phyloP scores from a whole-genome alignment of 805 yeast genomes.

The Yamadazyma nakazawae region DNA sequence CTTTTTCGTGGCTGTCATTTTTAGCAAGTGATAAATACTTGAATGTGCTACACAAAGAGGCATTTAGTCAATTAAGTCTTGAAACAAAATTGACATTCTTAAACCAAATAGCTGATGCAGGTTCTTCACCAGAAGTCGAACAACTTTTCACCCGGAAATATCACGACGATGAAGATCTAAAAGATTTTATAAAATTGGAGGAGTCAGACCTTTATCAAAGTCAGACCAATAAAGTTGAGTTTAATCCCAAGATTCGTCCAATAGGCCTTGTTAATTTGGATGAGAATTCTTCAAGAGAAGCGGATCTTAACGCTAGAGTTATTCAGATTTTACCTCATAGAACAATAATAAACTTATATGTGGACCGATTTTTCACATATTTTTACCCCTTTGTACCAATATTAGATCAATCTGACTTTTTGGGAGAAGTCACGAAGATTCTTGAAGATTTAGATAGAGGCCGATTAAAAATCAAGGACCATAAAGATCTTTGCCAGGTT shows the following conservation, averaged over 20 bases:
- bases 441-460: neutral
- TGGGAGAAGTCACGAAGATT: conserved; percentile 6
- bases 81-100: conserved; percentile 10
- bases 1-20: conserved; percentile 11
- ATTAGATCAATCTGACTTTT: conserved; percentile 38
- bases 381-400: conserved; percentile 49
- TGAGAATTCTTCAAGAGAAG: neutral
- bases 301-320: neutral
- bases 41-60: conserved; percentile 1
- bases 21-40: conserved; percentile 5
- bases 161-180: conserved; percentile 13
- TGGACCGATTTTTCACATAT: conserved; percentile 32
- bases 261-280: neutral
- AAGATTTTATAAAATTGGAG: conserved; percentile 7
- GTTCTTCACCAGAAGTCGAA: conserved; percentile 5
- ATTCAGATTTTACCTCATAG: conserved; percentile 8
- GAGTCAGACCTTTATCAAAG: neutral
- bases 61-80: conserved; percentile 7
- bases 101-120: conserved; percentile 11
- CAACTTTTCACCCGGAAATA: conserved; percentile 8
- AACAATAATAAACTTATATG: conserved; percentile 7
- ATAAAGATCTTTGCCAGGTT: conserved; percentile 29
- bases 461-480: conserved; percentile 21
- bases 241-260: neutral
- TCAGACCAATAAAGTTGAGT: neutral